phyloP scores from a whole-genome alignment of 768 basidiomycete genomes.

The Trametes coccinea region DNA sequence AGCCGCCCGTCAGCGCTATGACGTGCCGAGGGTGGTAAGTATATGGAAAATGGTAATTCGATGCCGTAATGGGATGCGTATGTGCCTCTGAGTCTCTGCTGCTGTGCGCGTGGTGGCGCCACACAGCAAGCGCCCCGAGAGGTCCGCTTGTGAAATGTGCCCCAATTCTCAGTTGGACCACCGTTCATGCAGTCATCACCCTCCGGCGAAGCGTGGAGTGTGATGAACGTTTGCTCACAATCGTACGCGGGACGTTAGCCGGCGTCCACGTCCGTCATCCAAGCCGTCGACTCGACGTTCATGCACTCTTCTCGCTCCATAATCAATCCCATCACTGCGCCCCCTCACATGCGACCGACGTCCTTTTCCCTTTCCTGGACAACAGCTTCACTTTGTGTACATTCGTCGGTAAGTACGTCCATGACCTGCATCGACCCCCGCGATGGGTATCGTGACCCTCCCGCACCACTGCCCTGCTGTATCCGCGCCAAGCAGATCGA shows the following conservation, averaged over 20 bases:
- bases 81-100: not conserved
- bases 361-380: not conserved
- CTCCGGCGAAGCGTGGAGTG: constrained; percentile 4
- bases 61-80: constrained; percentile 3
- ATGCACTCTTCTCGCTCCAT: not conserved
- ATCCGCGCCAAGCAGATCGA: constrained; percentile 6
- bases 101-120: constrained; percentile 6
- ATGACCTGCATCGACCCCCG: too few relatives aligned
- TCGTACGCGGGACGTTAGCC: not conserved
- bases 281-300: not conserved
- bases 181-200: constrained; percentile 9
- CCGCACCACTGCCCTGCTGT: not conserved
- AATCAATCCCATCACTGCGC: constrained; percentile 2
- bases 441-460: not conserved
- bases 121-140: not conserved
- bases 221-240: constrained; percentile 8
- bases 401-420: not conserved
- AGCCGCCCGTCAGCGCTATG: constrained; percentile 3
- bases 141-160: not conserved
- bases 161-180: constrained; percentile 8
- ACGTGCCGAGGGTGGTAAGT: not conserved
- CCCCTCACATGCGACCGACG: not conserved
- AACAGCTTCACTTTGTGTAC: not conserved
- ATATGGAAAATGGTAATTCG: not conserved
- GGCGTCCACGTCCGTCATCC: constrained; percentile 1